These are phyloP conservation scores for Trichoderma orchidacearum DNA, from an alignment of 495 filamentous ascomycete species.

Conservation along the genomic window DNA sequence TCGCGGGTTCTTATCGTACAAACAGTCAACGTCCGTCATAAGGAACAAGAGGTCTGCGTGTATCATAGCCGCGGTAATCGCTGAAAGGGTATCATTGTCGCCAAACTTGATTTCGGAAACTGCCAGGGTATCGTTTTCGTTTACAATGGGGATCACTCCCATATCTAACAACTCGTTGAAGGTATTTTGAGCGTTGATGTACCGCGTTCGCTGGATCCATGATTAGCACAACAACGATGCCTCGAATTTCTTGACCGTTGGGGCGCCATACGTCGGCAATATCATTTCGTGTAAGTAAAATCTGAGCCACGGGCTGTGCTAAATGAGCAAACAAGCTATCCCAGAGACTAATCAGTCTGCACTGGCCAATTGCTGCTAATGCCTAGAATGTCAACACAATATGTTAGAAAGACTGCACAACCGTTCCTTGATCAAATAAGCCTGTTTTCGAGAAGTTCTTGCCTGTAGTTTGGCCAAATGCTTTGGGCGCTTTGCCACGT, in stretches of 20 bases:
- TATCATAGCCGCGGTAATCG: constrained; percentile 94
- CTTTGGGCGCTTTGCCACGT: constrained; percentile 79
- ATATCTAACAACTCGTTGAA: constrained; percentile 80
- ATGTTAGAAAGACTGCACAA: background rate
- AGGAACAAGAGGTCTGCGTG: constrained; percentile 94
- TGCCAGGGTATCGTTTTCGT: constrained; percentile 94
- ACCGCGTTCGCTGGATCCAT: constrained; percentile 61
- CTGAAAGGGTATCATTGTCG: constrained; percentile 93
- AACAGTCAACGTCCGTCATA: constrained; percentile 97
- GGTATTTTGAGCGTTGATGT: constrained; percentile 91
- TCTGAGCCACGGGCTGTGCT: constrained; percentile 81
- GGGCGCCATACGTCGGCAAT: constrained; percentile 70
- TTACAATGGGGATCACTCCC: constrained; percentile 96
- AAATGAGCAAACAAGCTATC: constrained; percentile 82
- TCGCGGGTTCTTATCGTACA: constrained; percentile 91
- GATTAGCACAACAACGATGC: background rate
- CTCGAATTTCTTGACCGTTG: too few relatives aligned
- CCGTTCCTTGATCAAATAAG: background rate
- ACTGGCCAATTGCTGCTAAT: constrained; percentile 91
- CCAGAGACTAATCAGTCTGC: constrained; percentile 89
- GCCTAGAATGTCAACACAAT: constrained; percentile 45
- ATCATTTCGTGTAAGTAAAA: constrained; percentile 89
- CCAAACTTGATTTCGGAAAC: constrained; percentile 99
- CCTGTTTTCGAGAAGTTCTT: constrained; percentile 4
- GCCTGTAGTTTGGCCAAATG: constrained; percentile 75